Evolutionary conservation across 129 eudicot species (phyloP).

Genomic region (Flaveria brownii): DNA sequence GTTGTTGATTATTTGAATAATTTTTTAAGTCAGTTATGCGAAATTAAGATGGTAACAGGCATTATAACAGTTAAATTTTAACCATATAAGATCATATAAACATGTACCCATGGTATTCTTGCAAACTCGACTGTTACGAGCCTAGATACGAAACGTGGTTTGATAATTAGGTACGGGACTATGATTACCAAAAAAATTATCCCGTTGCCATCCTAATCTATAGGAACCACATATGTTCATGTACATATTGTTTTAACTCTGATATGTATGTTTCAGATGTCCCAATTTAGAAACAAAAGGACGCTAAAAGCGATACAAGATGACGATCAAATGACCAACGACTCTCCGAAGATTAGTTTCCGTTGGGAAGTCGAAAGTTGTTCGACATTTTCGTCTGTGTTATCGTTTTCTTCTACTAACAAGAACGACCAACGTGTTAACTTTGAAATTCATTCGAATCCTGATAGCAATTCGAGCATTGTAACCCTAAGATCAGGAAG

Average conservation of each 20-base stretch:
- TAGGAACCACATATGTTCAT: not conserved
- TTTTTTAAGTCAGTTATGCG: too few species aligned
- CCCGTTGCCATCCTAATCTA: not conserved
- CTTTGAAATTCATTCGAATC: slow-evolving; percentile 42
- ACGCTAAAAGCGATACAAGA: slow-evolving; percentile 45
- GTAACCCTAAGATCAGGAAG: slow-evolving; percentile 46
- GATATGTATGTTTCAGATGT: slow-evolving; percentile 44
- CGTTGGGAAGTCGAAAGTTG: slow-evolving; percentile 86
- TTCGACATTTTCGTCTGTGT: slow-evolving; percentile 57
- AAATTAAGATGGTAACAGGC: too few species aligned
- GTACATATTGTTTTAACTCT: not conserved
- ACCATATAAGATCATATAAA: too few species aligned
- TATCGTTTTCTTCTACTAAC: slow-evolving; percentile 45
- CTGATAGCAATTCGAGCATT: slow-evolving; percentile 38
- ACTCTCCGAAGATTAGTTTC: slow-evolving; percentile 82
- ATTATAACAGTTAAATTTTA: too few species aligned
- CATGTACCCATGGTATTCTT: too few species aligned
- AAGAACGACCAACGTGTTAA: slow-evolving; percentile 32
- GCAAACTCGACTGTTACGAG: too few species aligned
- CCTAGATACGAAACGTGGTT: too few species aligned
- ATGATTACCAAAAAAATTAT: too few species aligned
- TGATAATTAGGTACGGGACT: too few species aligned
- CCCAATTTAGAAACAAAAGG: slow-evolving; percentile 56
- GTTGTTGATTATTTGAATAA: too few species aligned
- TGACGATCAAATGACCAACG: slow-evolving; percentile 53